Evolutionary conservation across 495 filamentous ascomycete genomes (phyloP).

Genomic region (Corynascus novoguineensis): DNA sequence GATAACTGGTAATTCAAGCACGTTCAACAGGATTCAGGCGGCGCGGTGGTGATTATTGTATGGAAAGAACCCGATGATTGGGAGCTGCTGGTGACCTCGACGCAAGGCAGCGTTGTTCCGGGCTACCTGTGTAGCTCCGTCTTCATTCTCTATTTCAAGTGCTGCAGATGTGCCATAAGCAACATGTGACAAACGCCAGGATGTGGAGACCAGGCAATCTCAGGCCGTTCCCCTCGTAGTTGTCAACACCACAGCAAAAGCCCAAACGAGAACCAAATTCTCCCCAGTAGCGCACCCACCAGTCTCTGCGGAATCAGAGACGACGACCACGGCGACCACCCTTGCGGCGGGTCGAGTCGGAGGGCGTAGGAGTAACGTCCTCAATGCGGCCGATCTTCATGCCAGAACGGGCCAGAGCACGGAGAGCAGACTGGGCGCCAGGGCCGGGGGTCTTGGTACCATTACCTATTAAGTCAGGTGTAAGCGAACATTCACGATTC

Average conservation of each 20-base stretch:
- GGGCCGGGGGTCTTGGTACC: constrained; percentile 99
- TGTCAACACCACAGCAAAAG: constrained; percentile 53
- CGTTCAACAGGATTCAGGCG: not conserved
- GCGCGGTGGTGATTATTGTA: constrained; percentile 8
- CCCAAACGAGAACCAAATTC: constrained; percentile 41
- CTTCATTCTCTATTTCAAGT: constrained; percentile 33
- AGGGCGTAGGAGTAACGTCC: constrained; percentile 98
- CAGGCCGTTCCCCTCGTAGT: constrained; percentile 64
- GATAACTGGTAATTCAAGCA: not conserved
- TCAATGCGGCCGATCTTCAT: constrained; percentile 99
- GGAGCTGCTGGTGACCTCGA: constrained; percentile 12
- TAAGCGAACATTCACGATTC: constrained; percentile 1
- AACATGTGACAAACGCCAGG: constrained; percentile 49
- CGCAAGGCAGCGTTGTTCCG: constrained; percentile 19
- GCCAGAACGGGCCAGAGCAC: constrained; percentile 93
- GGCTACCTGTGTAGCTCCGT: constrained; percentile 25
- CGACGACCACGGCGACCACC: constrained; percentile 99
- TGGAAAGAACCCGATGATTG: constrained; percentile 3
- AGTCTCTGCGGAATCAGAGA: constrained; percentile 58
- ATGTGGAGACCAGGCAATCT: constrained; percentile 59
- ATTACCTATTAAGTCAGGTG: constrained; percentile 55
- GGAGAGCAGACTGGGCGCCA: constrained; percentile 97
- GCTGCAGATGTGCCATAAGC: constrained; percentile 49
- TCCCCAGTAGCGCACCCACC: constrained; percentile 32
- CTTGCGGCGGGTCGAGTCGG: constrained; percentile 98